These are phyloP conservation scores for Rhizophagus sp. DNA, from an alignment of 192 early-diverging fungal genomes.

Conservation along the genomic window DNA sequence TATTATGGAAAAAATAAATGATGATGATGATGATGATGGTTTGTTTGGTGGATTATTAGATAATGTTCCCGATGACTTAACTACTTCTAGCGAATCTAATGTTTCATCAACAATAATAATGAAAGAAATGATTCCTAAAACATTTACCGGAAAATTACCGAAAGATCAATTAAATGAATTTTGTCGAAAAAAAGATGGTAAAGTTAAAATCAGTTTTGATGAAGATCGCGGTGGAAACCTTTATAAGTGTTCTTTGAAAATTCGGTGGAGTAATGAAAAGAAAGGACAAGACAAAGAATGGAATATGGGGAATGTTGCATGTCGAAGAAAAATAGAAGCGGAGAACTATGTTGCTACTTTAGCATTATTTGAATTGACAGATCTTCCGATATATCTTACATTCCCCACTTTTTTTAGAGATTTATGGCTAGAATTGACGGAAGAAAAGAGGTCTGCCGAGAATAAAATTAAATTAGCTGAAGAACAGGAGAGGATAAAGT, in stretches of 20 bases:
- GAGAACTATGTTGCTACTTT: conserved; percentile 55
- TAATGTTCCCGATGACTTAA: background rate
- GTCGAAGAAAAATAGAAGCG: conserved; percentile 44
- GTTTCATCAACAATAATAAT: background rate
- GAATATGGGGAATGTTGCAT: conserved; percentile 42
- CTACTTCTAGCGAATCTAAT: background rate
- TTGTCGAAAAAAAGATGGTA: conserved; percentile 40
- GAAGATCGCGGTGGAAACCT: conserved; percentile 4
- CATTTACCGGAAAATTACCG: conserved; percentile 41
- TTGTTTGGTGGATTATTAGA: conserved; percentile 43
- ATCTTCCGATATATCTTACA: conserved; percentile 51
- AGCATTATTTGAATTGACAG: conserved; percentile 48
- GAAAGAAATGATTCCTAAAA: conserved; percentile 34
- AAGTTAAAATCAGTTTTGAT: conserved; percentile 35
- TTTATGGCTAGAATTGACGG: conserved; percentile 56
- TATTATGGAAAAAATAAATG: background rate
- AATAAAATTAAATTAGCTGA: conserved; percentile 33
- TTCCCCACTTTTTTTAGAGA: conserved; percentile 63
- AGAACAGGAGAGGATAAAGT: conserved; percentile 34
- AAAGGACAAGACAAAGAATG: conserved; percentile 5
- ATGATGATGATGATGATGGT: conserved; percentile 34
- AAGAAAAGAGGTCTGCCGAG: conserved; percentile 39
- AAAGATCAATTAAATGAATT: conserved; percentile 39
- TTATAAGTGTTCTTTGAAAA: conserved; percentile 27
- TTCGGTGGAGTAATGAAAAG: conserved; percentile 35